A percentile compares a stretch with the other conserved stretches of the same genome.
These are phyloP conservation scores for Candida pini DNA, from an alignment of 805 yeast species.

Conservation along the genomic window DNA sequence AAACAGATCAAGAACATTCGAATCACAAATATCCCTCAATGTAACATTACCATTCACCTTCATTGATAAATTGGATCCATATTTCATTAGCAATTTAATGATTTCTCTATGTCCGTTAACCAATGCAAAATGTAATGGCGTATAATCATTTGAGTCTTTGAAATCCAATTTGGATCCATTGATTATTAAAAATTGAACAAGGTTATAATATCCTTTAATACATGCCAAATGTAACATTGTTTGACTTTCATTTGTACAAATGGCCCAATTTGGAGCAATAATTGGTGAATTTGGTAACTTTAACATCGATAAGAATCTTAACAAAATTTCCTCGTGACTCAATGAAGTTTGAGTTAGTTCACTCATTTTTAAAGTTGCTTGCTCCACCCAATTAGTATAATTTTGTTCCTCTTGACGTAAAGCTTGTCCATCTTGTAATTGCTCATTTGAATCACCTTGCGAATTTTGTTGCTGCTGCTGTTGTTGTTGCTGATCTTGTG, in stretches of 20 bases:
- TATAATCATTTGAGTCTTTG: conserved; percentile 73
- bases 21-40: conserved; percentile 36
- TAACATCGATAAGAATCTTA: conserved; percentile 50
- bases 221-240: conserved; percentile 84
- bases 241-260: conserved; percentile 80
- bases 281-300: conserved; percentile 61
- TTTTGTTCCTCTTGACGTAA: no score
- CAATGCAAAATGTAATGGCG: conserved; percentile 86
- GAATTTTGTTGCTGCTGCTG: conserved; percentile 12
- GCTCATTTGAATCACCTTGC: conserved; percentile 3
- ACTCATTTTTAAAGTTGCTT: conserved; percentile 46
- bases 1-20: conserved; percentile 32
- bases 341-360: conserved; percentile 39
- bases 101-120: conserved; percentile 66
- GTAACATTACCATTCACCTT: conserved; percentile 47
- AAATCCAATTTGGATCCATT: conserved; percentile 62
- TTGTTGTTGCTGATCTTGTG: conserved; percentile 12
- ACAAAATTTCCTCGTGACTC: conserved; percentile 44
- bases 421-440: no score
- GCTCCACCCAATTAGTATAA: conserved; percentile 43
- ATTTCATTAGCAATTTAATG: conserved; percentile 54
- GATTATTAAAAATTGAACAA: conserved; percentile 59
- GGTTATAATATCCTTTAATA: conserved; percentile 59
- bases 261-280: conserved; percentile 65
- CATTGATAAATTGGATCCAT: conserved; percentile 54